phyloP scores from a whole-genome alignment of 2,329 filamentous ascomycete species.

The Alternaria brassicicola region DNA sequence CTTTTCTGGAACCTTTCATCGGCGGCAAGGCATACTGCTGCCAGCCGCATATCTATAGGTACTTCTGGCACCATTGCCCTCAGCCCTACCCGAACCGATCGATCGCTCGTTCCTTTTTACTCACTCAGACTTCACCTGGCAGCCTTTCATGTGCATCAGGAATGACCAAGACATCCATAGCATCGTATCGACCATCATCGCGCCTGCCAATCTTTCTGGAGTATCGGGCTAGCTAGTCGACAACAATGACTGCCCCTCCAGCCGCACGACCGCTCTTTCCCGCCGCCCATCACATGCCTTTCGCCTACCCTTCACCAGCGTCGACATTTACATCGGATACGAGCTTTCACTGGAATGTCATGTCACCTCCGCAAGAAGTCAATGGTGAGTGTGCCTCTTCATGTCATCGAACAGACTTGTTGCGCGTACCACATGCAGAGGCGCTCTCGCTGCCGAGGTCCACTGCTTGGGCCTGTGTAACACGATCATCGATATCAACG shows the following conservation, averaged over 20 bases:
- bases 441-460: slow-evolving; percentile 7
- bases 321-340: slow-evolving; percentile 30
- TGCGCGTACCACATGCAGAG: background rate
- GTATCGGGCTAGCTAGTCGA: slow-evolving; percentile 17
- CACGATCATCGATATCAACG: background rate
- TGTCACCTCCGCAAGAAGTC: slow-evolving; percentile 27
- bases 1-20: slow-evolving; percentile 14
- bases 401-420: slow-evolving; percentile 3
- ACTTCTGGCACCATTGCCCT: slow-evolving; percentile 19
- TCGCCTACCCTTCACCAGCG: slow-evolving; percentile 30
- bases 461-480: background rate
- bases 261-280: slow-evolving; percentile 32
- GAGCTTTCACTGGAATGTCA: slow-evolving; percentile 28
- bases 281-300: slow-evolving; percentile 24
- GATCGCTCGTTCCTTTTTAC: slow-evolving; percentile 11
- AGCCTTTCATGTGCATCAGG: slow-evolving; percentile 8
- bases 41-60: slow-evolving; percentile 21
- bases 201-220: slow-evolving; percentile 3
- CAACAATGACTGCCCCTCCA: slow-evolving; percentile 32
- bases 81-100: slow-evolving; percentile 30
- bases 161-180: slow-evolving; percentile 11
- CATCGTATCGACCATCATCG: slow-evolving; percentile 1
- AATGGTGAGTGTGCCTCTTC: slow-evolving; percentile 31
- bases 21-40: slow-evolving; percentile 6
- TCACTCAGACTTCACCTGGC: background rate